phyloP scores from a whole-genome alignment of 2,329 filamentous ascomycete species.

The Chrysoporthe puriensis region DNA sequence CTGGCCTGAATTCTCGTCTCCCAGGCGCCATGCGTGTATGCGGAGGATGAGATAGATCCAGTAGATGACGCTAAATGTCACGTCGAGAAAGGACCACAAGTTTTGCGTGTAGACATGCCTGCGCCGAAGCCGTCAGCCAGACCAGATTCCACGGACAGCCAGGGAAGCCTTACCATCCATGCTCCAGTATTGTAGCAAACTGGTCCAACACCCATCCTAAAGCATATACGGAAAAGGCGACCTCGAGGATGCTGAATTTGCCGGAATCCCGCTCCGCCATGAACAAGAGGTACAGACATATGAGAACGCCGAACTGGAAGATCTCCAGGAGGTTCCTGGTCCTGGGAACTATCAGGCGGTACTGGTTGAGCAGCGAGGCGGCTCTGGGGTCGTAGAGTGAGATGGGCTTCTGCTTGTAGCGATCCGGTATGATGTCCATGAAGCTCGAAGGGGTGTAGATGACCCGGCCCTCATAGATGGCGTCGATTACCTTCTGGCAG shows the following conservation, averaged over 20 bases:
- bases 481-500: conserved; percentile 80
- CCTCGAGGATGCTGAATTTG: conserved; percentile 60
- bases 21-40: conserved; percentile 62
- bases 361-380: conserved; percentile 80
- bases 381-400: conserved; percentile 78
- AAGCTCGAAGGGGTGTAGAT: conserved; percentile 83
- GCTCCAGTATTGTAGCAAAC: conserved; percentile 75
- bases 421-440: conserved; percentile 82
- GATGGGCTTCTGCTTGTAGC: conserved; percentile 83
- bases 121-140: conserved; percentile 41
- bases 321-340: conserved; percentile 78
- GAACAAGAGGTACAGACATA: conserved; percentile 70
- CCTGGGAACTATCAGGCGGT: conserved; percentile 79
- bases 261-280: conserved; percentile 71
- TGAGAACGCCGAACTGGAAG: conserved; percentile 71
- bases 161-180: conserved; percentile 58
- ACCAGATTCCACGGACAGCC: neutral
- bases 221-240: conserved; percentile 72
- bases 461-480: conserved; percentile 79
- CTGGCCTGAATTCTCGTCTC: conserved; percentile 53
- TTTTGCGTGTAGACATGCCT: conserved; percentile 87
- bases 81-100: conserved; percentile 84
- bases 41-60: conserved; percentile 69
- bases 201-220: conserved; percentile 81
- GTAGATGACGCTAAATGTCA: conserved; percentile 76